A percentile compares a stretch with the other conserved stretches of the same genome.
phyloP scores from a whole-genome alignment of 768 basidiomycete species.

The Russula emetica region DNA sequence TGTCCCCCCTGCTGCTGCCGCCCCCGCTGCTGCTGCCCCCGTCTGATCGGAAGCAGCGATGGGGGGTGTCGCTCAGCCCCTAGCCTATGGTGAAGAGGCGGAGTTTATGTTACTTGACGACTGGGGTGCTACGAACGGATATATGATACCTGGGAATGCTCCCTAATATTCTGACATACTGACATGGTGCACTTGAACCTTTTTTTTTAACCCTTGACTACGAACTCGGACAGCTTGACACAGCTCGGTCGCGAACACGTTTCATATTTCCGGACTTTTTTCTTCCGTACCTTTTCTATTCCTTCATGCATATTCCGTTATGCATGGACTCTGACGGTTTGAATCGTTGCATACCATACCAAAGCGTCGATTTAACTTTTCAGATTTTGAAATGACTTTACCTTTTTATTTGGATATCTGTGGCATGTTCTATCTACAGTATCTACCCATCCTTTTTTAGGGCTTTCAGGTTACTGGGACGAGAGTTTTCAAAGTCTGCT shows the following conservation, averaged over 20 bases:
- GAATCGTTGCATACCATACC: conserved; percentile 15
- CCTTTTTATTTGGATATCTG: not conserved
- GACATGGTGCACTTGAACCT: not conserved
- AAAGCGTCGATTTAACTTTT: not conserved
- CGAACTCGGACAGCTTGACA: not conserved
- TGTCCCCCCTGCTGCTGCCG: too few relatives aligned
- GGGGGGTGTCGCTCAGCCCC: not conserved
- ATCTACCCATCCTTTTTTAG: not conserved
- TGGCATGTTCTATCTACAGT: not conserved
- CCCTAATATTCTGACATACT: not conserved
- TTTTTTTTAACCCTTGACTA: not conserved
- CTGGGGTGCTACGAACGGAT: not conserved
- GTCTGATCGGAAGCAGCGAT: not conserved
- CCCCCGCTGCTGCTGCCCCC: not conserved
- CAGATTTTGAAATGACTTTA: not conserved
- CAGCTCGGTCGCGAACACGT: conserved; percentile 23
- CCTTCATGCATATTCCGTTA: not conserved
- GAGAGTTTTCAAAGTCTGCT: not conserved
- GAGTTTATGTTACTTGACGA: not conserved
- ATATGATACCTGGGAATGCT: not conserved
- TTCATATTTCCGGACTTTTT: conserved; percentile 17
- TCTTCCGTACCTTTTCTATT: conserved; percentile 5
- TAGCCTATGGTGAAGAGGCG: not conserved
- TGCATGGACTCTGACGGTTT: conserved; percentile 16
- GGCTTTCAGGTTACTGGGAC: not conserved